A percentile compares a stretch with the other conserved stretches of the same genome.
Evolutionary conservation across 2,329 filamentous ascomycete species (phyloP).

Genomic region (Fusarium chuoi): DNA sequence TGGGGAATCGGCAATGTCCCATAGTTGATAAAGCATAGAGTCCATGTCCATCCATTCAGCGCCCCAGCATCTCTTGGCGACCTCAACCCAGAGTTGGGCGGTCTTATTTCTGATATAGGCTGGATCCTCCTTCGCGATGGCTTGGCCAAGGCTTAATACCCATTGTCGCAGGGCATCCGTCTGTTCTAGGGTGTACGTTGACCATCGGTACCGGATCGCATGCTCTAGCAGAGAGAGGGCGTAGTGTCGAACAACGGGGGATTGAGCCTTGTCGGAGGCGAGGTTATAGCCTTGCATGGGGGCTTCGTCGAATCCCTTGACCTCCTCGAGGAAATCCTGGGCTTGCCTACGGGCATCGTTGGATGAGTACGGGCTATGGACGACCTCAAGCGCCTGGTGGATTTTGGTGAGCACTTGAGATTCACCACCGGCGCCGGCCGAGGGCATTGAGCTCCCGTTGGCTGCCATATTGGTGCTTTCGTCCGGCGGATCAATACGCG

Average conservation of each 20-base stretch:
- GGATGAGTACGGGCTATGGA: constrained; percentile 83
- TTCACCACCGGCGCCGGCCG: constrained; percentile 51
- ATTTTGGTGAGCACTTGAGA: constrained; percentile 72
- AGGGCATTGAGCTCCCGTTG: constrained; percentile 49
- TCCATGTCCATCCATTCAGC: constrained; percentile 97
- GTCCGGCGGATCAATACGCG: constrained; percentile 9
- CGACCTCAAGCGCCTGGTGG: constrained; percentile 84
- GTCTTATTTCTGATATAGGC: constrained; percentile 92
- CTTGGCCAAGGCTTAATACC: constrained; percentile 81
- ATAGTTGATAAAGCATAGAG: constrained; percentile 79
- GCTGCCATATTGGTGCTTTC: constrained; percentile 47
- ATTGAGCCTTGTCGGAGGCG: constrained; percentile 78
- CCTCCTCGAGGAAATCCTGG: constrained; percentile 83
- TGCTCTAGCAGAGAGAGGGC: constrained; percentile 92
- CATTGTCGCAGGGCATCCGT: constrained; percentile 76
- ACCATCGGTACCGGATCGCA: constrained; percentile 86
- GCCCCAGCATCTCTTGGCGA: constrained; percentile 94
- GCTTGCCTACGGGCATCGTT: constrained; percentile 87
- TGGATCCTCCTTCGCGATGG: constrained; percentile 77
- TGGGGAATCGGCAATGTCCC: constrained; percentile 73
- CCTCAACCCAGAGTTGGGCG: constrained; percentile 92
- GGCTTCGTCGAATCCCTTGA: constrained; percentile 83
- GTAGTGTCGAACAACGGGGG: constrained; percentile 89
- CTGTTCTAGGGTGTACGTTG: constrained; percentile 76
- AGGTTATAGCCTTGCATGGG: constrained; percentile 87